Percentiles rank a stretch among this genome's conserved stretches.
These are phyloP conservation scores for Pythium dissotocum DNA, from an alignment of 352 stramenopile species.

Conservation along the genomic window DNA sequence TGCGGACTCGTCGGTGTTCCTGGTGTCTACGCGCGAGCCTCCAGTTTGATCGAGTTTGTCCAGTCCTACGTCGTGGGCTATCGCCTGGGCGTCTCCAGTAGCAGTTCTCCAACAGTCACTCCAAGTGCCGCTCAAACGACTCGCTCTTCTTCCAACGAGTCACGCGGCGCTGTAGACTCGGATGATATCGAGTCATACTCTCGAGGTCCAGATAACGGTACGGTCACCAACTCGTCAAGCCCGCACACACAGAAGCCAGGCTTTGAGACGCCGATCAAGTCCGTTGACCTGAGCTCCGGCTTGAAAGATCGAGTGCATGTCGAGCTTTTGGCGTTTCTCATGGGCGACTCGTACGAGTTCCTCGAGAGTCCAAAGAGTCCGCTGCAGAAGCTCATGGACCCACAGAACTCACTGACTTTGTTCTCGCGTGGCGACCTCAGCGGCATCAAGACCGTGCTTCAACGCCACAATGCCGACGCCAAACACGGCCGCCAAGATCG, in stretches of 20 bases:
- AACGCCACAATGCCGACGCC: conserved; percentile 14
- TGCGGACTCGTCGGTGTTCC: conserved; percentile 37
- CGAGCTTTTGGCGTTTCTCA: conserved; percentile 24
- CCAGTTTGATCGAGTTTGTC: conserved; percentile 30
- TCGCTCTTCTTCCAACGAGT: conserved; percentile 4
- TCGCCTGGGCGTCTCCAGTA: not conserved
- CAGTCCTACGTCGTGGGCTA: conserved; percentile 25
- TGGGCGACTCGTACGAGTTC: conserved; percentile 24
- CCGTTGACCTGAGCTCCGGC: conserved; percentile 3
- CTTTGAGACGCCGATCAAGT: conserved; percentile 10
- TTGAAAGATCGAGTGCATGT: conserved; percentile 4
- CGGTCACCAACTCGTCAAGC: not conserved
- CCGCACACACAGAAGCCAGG: not conserved
- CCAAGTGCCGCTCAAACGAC: not conserved
- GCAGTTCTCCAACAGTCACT: not conserved
- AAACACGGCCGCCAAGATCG: conserved; percentile 25
- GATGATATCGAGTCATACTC: conserved; percentile 22
- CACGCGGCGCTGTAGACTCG: conserved; percentile 15
- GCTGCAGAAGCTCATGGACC: conserved; percentile 15
- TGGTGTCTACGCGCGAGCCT: conserved; percentile 44
- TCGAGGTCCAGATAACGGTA: conserved; percentile 2
- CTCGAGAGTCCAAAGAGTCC: conserved; percentile 12
- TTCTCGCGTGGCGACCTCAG: conserved; percentile 8
- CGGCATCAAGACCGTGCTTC: conserved; percentile 8
- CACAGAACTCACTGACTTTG: conserved; percentile 19